phyloP scores from a whole-genome alignment of 352 stramenopile genomes.

The Phytophthora lateralis region DNA sequence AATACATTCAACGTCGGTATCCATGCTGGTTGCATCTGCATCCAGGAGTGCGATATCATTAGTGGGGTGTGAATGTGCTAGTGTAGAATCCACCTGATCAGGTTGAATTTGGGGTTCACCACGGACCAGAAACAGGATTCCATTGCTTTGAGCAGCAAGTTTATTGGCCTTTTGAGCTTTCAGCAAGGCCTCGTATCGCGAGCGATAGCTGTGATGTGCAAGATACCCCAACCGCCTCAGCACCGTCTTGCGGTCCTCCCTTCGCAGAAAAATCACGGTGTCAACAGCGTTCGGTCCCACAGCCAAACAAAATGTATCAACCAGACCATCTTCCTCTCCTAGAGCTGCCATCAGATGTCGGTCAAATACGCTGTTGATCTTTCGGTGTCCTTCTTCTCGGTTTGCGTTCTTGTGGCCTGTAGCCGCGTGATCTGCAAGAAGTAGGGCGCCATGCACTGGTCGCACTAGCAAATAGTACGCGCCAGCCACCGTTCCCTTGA shows the following conservation, averaged over 20 bases:
- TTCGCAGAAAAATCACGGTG: slow-evolving; percentile 29
- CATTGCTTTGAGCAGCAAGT: slow-evolving; percentile 1
- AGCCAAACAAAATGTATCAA: slow-evolving; percentile 25
- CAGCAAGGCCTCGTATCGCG: slow-evolving; percentile 17
- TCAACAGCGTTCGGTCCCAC: slow-evolving; percentile 29
- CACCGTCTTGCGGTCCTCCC: slow-evolving; percentile 27
- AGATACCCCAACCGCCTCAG: slow-evolving; percentile 15
- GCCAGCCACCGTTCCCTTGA: slow-evolving; percentile 27
- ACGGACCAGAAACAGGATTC: slow-evolving; percentile 1
- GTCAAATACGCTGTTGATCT: slow-evolving; percentile 35
- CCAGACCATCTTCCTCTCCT: slow-evolving; percentile 27
- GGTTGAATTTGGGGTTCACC: neutral
- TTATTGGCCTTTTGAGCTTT: slow-evolving; percentile 22
- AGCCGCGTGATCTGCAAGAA: slow-evolving; percentile 45
- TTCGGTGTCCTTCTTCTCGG: slow-evolving; percentile 39
- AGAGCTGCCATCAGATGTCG: slow-evolving; percentile 32
- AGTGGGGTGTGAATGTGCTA: neutral
- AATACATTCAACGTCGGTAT: neutral
- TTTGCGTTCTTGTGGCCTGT: slow-evolving; percentile 45
- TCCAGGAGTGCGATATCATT: slow-evolving; percentile 12
- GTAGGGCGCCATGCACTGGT: slow-evolving; percentile 42
- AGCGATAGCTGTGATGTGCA: slow-evolving; percentile 17
- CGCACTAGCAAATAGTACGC: slow-evolving; percentile 34
- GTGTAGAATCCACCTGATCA: neutral
- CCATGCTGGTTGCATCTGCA: neutral